Conservation (phyloP, 495 filamentous ascomycete genomes). For the Aspergillus bridgeri region DNA sequence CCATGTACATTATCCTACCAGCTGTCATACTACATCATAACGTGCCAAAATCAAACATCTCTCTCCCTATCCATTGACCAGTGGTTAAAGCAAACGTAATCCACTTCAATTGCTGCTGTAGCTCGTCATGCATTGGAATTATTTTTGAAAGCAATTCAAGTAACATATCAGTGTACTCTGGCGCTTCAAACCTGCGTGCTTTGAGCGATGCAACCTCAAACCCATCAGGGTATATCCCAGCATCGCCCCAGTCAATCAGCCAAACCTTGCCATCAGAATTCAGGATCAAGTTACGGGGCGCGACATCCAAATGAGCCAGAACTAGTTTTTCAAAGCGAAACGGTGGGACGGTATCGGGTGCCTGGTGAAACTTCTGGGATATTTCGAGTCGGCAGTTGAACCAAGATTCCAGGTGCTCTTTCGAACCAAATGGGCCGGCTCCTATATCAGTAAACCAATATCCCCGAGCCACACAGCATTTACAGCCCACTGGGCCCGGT, state of each 20-base stretch:
- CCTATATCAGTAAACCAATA: slow-evolving; percentile 10
- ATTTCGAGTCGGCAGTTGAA: slow-evolving; percentile 10
- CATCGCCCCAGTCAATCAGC: slow-evolving; percentile 10
- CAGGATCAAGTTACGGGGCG: slow-evolving; percentile 11
- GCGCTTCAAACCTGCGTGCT: slow-evolving; percentile 7
- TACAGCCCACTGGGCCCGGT: slow-evolving; percentile 8
- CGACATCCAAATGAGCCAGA: slow-evolving; percentile 11
- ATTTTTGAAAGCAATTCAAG: slow-evolving; percentile 8
- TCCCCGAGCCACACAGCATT: slow-evolving; percentile 7
- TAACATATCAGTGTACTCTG: slow-evolving; percentile 10
- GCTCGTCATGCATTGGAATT: slow-evolving; percentile 6
- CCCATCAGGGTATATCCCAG: slow-evolving; percentile 11
- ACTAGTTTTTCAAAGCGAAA: slow-evolving; percentile 11
- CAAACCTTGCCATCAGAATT: slow-evolving; percentile 6
- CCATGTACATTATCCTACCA: too few species aligned
- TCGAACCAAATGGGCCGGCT: slow-evolving; percentile 10
- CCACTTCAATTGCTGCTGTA: slow-evolving; percentile 4
- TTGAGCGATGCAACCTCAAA: slow-evolving; percentile 12
- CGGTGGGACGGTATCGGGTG: slow-evolving; percentile 5
- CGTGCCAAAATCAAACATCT: not conserved
- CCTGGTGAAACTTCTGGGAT: slow-evolving; percentile 7
- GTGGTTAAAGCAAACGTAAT: slow-evolving; percentile 10
- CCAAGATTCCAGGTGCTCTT: slow-evolving; percentile 4
- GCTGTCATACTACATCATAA: not conserved
- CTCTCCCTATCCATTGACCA: slow-evolving; percentile 9